These are phyloP conservation scores for Solanum sitiens DNA, from an alignment of 257 asterid genomes.

Conservation along the genomic window DNA sequence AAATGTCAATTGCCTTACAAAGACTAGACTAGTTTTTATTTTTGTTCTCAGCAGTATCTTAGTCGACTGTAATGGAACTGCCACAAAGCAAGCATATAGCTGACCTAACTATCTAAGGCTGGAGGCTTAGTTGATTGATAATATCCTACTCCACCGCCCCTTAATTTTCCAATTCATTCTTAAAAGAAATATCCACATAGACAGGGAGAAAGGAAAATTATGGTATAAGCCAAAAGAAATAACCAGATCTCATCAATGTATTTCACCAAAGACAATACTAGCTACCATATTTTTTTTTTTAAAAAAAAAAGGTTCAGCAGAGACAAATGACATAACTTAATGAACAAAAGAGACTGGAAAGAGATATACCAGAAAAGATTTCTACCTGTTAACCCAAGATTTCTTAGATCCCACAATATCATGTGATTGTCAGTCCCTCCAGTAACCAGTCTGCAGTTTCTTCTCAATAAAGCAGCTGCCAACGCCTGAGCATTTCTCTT, in stretches of 20 bases:
- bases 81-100: background rate
- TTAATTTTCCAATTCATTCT: background rate
- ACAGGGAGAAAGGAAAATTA: background rate
- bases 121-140: background rate
- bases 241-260: background rate
- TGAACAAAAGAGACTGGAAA: background rate
- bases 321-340: background rate
- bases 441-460: conserved; percentile 66
- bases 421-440: conserved; percentile 85
- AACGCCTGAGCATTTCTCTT: conserved; percentile 77
- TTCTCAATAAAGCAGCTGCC: conserved; percentile 51
- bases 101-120: background rate
- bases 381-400: conserved; percentile 66
- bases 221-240: background rate
- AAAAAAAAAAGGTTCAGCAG: background rate
- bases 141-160: background rate
- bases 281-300: background rate
- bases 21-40: background rate
- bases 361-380: background rate
- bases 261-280: background rate
- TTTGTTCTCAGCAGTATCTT: background rate
- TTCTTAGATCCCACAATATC: conserved; percentile 83
- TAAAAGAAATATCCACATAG: background rate
- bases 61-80: background rate
- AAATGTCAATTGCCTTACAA: background rate